These are phyloP conservation scores for Verticillium klebahnii DNA, from an alignment of 2,329 filamentous ascomycete genomes.

Conservation along the genomic window DNA sequence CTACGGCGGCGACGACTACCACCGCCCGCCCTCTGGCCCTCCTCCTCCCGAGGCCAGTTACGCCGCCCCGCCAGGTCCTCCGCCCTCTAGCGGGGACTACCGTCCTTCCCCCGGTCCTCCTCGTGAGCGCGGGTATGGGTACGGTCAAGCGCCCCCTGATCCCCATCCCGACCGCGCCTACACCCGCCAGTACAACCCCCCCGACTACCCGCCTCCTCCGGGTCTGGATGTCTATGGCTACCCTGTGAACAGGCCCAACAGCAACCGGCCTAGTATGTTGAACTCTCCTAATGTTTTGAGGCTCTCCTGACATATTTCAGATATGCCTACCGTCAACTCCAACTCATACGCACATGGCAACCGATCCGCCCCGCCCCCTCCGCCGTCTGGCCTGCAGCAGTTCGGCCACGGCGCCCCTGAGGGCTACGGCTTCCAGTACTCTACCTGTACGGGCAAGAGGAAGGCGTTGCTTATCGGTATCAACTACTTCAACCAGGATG, in stretches of 20 bases:
- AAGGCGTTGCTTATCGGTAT: conserved; percentile 92
- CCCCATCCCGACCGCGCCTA: conserved; percentile 15
- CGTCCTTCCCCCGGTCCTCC: conserved; percentile 20
- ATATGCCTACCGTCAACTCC: conserved; percentile 37
- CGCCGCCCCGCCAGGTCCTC: neutral
- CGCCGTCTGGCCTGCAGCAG: conserved; percentile 61
- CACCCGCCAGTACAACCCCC: conserved; percentile 19
- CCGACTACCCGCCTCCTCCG: conserved; percentile 33
- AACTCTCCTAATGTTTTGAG: neutral
- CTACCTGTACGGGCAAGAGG: conserved; percentile 79
- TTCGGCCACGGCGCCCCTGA: conserved; percentile 79
- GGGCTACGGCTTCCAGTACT: conserved; percentile 84
- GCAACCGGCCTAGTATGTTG: conserved; percentile 4
- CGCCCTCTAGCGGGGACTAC: conserved; percentile 13
- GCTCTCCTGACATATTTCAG: conserved; percentile 15
- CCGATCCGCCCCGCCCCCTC: conserved; percentile 57
- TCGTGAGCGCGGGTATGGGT: conserved; percentile 20
- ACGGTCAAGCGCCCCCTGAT: conserved; percentile 17
- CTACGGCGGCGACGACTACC: neutral
- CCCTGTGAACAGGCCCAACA: conserved; percentile 21
- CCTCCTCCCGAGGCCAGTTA: conserved; percentile 11
- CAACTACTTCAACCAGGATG: conserved; percentile 92
- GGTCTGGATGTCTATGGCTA: conserved; percentile 44
- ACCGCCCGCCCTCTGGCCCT: neutral
- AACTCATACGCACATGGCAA: conserved; percentile 55